Percentiles rank a stretch among this genome's conserved stretches.
Conservation (phyloP, 345 rosid genomes). For the Dimocarpus longan region DNA sequence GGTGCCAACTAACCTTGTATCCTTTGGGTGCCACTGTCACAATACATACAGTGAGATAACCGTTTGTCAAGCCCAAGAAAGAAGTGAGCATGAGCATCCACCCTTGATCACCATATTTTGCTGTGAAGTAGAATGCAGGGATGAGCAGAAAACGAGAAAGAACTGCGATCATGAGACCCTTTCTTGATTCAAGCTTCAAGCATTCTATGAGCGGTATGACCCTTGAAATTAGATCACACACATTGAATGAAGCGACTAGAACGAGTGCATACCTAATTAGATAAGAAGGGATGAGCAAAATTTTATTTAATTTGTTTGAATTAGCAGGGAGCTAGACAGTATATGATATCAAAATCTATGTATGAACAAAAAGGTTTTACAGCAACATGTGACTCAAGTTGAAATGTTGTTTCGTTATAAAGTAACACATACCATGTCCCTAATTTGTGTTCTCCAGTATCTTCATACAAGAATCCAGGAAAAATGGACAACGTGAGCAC, state of each 20-base stretch:
- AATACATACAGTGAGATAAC: conserved; percentile 83
- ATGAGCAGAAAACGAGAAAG: background rate
- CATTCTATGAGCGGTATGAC: conserved; percentile 42
- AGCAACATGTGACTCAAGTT: background rate
- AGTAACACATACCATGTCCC: conserved; percentile 54
- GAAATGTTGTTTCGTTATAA: background rate
- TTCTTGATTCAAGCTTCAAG: background rate
- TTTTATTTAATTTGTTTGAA: background rate
- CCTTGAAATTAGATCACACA: conserved; percentile 69
- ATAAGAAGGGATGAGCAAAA: background rate
- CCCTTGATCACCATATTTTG: conserved; percentile 41
- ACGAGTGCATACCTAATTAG: conserved; percentile 70
- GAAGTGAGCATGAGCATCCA: conserved; percentile 83
- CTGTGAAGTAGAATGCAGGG: background rate
- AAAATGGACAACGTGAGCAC: conserved; percentile 76
- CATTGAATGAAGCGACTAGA: conserved; percentile 62
- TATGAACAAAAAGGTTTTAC: background rate
- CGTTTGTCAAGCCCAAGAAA: conserved; percentile 72
- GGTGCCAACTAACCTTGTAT: conserved; percentile 60
- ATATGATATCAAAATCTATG: background rate
- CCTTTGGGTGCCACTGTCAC: conserved; percentile 82
- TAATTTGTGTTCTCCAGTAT: conserved; percentile 66
- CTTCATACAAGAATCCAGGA: conserved; percentile 81
- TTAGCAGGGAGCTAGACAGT: background rate
- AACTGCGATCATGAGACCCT: background rate